These are phyloP conservation scores for Gastrolobium bilobum DNA, from an alignment of 306 rosid genomes.

Conservation along the genomic window DNA sequence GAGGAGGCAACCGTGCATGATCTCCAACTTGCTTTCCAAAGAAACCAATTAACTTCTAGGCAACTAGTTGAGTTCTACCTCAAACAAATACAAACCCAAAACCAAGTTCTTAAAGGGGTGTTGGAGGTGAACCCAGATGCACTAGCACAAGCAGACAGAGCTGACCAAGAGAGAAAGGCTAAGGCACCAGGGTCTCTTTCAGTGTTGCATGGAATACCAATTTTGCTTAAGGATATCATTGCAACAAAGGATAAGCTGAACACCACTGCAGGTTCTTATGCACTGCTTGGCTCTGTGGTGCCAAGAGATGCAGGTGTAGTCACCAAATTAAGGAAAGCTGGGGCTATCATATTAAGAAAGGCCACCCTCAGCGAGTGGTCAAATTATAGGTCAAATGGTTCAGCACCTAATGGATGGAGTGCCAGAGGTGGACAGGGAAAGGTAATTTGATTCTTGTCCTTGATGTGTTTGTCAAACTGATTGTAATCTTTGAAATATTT, in stretches of 20 bases:
- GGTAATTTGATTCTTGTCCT: conserved; percentile 46
- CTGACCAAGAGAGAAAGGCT: conserved; percentile 53
- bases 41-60: conserved; percentile 63
- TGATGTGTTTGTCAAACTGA: not conserved
- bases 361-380: conserved; percentile 76
- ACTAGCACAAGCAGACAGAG: conserved; percentile 57
- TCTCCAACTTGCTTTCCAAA: conserved; percentile 63
- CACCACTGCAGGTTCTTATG: conserved; percentile 75
- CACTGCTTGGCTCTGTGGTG: conserved; percentile 68
- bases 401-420: conserved; percentile 62
- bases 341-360: conserved; percentile 78
- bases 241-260: conserved; percentile 76
- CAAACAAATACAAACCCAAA: conserved; percentile 51
- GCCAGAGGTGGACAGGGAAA: conserved; percentile 71
- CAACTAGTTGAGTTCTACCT: conserved; percentile 71
- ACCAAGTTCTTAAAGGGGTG: conserved; percentile 58
- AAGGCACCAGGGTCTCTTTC: conserved; percentile 37
- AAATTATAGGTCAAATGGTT: conserved; percentile 8
- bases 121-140: conserved; percentile 77
- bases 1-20: conserved; percentile 66
- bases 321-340: conserved; percentile 65
- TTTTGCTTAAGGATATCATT: conserved; percentile 72
- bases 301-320: conserved; percentile 78
- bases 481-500: not conserved
- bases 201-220: conserved; percentile 72